A percentile compares a stretch with the other conserved stretches of the same genome.
phyloP scores from a whole-genome alignment of 2,329 filamentous ascomycete species.

The Epichloe hybrida region DNA sequence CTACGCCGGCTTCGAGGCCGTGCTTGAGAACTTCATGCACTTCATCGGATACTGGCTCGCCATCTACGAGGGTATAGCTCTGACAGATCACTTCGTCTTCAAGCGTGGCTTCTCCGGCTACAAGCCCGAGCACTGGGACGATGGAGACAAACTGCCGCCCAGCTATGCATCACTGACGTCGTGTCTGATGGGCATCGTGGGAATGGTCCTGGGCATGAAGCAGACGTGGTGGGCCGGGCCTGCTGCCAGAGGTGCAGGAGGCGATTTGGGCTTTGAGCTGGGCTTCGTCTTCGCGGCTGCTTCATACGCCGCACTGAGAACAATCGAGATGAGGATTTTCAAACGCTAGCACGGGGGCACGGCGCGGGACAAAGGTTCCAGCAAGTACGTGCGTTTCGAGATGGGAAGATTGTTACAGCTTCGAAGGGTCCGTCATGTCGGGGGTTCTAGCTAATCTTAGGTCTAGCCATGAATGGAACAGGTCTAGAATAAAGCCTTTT shows the following conservation, averaged over 20 bases:
- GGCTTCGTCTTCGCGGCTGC: slow-evolving; percentile 30
- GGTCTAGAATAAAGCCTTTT: no score
- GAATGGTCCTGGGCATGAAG: slow-evolving; percentile 56
- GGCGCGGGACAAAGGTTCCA: no score
- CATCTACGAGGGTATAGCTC: slow-evolving; percentile 54
- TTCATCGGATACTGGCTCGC: slow-evolving; percentile 61
- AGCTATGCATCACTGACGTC: slow-evolving; percentile 50
- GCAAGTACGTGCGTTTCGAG: no score
- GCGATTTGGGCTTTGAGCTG: slow-evolving; percentile 44
- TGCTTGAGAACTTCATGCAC: slow-evolving; percentile 59
- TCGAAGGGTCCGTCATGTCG: no score
- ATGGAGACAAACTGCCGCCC: slow-evolving; percentile 42
- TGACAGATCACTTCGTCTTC: slow-evolving; percentile 57
- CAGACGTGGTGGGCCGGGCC: slow-evolving; percentile 58
- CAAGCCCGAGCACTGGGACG: slow-evolving; percentile 41
- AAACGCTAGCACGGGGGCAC: no score
- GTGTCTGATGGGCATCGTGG: slow-evolving; percentile 50
- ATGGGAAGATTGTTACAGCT: no score
- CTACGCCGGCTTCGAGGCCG: slow-evolving; percentile 48
- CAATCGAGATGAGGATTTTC: slow-evolving; percentile 17
- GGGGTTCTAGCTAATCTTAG: no score
- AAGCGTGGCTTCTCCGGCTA: slow-evolving; percentile 48
- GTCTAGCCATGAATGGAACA: no score
- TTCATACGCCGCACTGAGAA: slow-evolving; percentile 36
- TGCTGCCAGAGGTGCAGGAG: slow-evolving; percentile 43